These are phyloP conservation scores for Brassica juncea DNA, from an alignment of 345 rosid species.

Conservation along the genomic window DNA sequence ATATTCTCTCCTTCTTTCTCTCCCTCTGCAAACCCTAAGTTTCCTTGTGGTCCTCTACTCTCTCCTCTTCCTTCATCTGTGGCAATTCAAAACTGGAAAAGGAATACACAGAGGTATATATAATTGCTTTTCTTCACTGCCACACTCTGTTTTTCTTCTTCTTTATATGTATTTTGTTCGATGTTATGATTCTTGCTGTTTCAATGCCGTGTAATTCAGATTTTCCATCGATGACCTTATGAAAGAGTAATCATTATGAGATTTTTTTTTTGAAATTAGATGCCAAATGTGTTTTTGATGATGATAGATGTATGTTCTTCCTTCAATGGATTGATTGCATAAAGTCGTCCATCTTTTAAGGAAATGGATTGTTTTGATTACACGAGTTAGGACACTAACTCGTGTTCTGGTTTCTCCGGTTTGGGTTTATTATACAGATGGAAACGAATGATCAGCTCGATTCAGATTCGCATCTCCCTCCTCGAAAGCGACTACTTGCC, in stretches of 20 bases:
- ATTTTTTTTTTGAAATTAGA: background rate
- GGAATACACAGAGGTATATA: background rate
- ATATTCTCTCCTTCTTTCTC: slow-evolving; percentile 15
- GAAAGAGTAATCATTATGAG: background rate
- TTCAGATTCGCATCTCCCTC: slow-evolving; percentile 89
- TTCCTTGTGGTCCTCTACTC: slow-evolving; percentile 1
- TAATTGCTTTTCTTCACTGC: slow-evolving; percentile 5
- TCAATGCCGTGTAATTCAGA: background rate
- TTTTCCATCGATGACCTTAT: too few species aligned
- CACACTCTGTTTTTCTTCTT: slow-evolving; percentile 25
- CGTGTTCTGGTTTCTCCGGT: slow-evolving; percentile 17
- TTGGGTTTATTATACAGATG: slow-evolving; percentile 46
- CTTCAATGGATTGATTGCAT: background rate
- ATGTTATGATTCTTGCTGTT: background rate
- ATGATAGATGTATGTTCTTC: slow-evolving; percentile 1
- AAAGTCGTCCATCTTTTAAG: slow-evolving; percentile 12
- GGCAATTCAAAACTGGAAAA: background rate
- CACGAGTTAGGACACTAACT: background rate
- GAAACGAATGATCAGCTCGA: slow-evolving; percentile 79
- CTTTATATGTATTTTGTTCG: background rate
- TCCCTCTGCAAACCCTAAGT: slow-evolving; percentile 41
- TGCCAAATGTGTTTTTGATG: slow-evolving; percentile 14
- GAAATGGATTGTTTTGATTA: background rate
- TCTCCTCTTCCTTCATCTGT: slow-evolving; percentile 22
- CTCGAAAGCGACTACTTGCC: slow-evolving; percentile 86